Percentiles rank a stretch among this genome's conserved stretches.
Evolutionary conservation across 495 filamentous ascomycete species (phyloP).

Genomic region (Choiromyces venosus): DNA sequence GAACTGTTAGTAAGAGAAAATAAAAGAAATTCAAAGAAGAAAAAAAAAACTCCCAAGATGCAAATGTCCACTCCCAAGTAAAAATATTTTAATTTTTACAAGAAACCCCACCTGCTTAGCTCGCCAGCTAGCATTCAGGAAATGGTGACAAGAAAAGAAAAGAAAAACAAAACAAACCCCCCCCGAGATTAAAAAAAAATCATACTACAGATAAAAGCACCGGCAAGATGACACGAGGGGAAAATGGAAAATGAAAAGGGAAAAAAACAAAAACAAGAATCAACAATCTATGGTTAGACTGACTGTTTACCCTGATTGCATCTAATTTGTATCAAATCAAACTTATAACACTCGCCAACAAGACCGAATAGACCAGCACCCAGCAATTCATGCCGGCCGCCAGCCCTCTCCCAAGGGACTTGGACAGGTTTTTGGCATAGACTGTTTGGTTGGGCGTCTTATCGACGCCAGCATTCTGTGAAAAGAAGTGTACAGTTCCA

Average conservation of each 20-base stretch:
- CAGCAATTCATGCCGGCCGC: constrained; percentile 12
- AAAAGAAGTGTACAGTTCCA: constrained; percentile 57
- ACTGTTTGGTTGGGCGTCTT: constrained; percentile 58
- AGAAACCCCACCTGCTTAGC: neutral
- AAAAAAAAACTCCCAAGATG: neutral
- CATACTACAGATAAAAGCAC: neutral
- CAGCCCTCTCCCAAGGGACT: neutral
- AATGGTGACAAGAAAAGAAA: neutral
- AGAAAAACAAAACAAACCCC: no score
- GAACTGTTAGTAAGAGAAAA: neutral
- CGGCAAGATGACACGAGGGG: neutral
- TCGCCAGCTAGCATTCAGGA: neutral
- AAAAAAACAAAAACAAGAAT: neutral
- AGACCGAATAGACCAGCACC: neutral
- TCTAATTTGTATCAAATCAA: neutral
- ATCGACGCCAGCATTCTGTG: constrained; percentile 44
- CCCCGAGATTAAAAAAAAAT: neutral
- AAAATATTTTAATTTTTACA: neutral
- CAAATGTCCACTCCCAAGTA: neutral
- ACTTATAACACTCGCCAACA: neutral
- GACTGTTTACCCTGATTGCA: neutral
- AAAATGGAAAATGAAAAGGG: neutral
- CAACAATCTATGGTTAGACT: neutral
- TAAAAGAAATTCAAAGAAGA: neutral
- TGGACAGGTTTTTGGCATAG: constrained; percentile 30